Percentiles rank a stretch among this genome's conserved stretches.
Evolutionary conservation across 2,329 filamentous ascomycete genomes (phyloP).

Genomic region (Trichoderma citrinoviride): DNA sequence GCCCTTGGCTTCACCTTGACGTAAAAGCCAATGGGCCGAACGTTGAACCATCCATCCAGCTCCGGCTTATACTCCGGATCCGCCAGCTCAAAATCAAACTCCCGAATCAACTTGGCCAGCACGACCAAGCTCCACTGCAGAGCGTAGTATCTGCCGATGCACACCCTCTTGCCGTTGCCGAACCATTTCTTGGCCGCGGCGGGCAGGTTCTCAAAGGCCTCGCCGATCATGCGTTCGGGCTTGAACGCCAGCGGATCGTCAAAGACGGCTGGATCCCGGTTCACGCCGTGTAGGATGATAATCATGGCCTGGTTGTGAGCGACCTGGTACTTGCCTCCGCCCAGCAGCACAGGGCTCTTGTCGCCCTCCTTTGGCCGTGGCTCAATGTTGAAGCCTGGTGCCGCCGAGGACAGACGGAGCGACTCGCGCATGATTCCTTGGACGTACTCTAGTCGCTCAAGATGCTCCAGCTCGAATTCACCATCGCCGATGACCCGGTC

Average conservation of each 20-base stretch:
- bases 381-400: constrained; percentile 56
- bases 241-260: constrained; percentile 45
- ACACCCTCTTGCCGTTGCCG: constrained; percentile 52
- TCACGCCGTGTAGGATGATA: constrained; percentile 49
- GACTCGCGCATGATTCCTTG: constrained; percentile 54
- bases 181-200: constrained; percentile 49
- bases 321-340: constrained; percentile 48
- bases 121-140: constrained; percentile 46
- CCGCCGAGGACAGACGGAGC: constrained; percentile 52
- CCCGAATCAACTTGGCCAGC: constrained; percentile 43
- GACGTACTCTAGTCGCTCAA: constrained; percentile 52
- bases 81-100: constrained; percentile 46
- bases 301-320: constrained; percentile 50
- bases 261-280: constrained; percentile 49
- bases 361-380: constrained; percentile 38
- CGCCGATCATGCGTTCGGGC: constrained; percentile 51
- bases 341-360: constrained; percentile 46
- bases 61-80: constrained; percentile 41
- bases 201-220: constrained; percentile 43
- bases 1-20: constrained; percentile 43
- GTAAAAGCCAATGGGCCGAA: constrained; percentile 47
- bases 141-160: constrained; percentile 51
- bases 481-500: constrained; percentile 49
- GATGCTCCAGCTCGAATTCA: constrained; percentile 46
- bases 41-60: constrained; percentile 53